Evolutionary conservation across 805 yeast genomes (phyloP), one percentile per base, ranked within the genome.

Genomic region (Candida sphagnicola): DNA sequence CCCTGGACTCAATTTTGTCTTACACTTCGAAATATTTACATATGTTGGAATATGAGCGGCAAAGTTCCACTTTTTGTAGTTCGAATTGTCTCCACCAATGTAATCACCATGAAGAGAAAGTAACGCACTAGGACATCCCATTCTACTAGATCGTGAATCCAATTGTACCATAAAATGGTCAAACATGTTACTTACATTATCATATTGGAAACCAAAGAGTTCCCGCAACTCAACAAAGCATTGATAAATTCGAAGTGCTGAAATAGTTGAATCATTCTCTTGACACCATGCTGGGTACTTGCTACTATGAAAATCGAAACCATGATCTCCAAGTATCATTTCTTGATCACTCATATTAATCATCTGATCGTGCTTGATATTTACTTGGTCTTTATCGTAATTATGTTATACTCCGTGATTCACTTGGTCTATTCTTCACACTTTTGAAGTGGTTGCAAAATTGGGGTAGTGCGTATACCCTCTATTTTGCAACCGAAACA

Each of bases 31-130:
- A 30, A 38, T 35, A 38, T 15, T 42, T 38, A 12, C 37, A 34
- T 89, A 96, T 34, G 83, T 61, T 47, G 82, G 89, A 26, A 84
- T 65, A 59, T 82, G 87, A 6, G 95, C 87, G 32, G 95, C 87
- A 61, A 90, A 85, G 58, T 80, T 88, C 98, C 98, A 91, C 60
- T 85, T 88, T 53, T 82, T 77, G 61, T 82, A 91, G 61, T 91
- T 91, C 3, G 97, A 77, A 43, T 80, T 70, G 35, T 81, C 86
- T 13, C 98, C 97, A 0, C 96, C 97, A 44, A 91, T 87, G 60
- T 91, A 91, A 45, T 90, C 95, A 1, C 88, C 81, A 61, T 91
- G 98, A 24, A 91, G 62, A 0, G 91, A 77, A 2, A 80, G 54
- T 40, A 91, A 65, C 0, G 97, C 97, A 41, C 65, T 73, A 25